Conservation (phyloP, 176 grass and related monocot species). For the Coix lacrymajobi region DNA sequence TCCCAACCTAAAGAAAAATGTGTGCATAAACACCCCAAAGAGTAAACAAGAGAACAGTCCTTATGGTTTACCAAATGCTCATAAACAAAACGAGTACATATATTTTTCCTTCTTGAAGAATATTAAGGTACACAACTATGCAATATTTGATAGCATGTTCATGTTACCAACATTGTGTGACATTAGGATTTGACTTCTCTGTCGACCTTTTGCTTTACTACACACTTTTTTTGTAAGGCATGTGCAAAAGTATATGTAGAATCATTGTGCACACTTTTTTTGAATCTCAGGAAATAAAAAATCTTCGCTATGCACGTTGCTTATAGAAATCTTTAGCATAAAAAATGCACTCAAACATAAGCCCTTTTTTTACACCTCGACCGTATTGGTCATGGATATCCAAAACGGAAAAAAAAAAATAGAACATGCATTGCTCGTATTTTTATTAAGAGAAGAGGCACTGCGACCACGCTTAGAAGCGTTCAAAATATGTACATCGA, state of each 20-base stretch:
- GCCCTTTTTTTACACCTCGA: background rate
- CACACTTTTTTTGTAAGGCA: background rate
- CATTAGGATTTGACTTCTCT: background rate
- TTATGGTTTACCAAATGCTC: background rate
- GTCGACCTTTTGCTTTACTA: background rate
- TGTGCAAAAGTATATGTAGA: background rate
- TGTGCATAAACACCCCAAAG: background rate
- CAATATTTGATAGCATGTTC: background rate
- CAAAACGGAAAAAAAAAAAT: background rate
- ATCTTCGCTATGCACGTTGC: background rate
- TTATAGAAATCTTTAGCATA: background rate
- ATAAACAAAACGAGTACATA: background rate
- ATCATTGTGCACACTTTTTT: background rate
- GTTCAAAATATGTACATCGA: background rate
- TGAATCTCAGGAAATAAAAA: background rate
- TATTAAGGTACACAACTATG: background rate
- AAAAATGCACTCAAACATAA: background rate
- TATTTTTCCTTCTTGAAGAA: background rate
- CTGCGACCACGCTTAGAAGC: background rate
- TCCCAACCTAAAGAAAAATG: conserved; percentile 54
- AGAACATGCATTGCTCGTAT: background rate
- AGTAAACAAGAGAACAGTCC: background rate
- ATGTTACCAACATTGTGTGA: background rate
- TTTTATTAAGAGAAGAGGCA: background rate
- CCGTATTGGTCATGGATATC: background rate